Evolutionary conservation across 352 stramenopile genomes (phyloP), one percentile per base, ranked within the genome.

Genomic region (Plasmopara halstedii): DNA sequence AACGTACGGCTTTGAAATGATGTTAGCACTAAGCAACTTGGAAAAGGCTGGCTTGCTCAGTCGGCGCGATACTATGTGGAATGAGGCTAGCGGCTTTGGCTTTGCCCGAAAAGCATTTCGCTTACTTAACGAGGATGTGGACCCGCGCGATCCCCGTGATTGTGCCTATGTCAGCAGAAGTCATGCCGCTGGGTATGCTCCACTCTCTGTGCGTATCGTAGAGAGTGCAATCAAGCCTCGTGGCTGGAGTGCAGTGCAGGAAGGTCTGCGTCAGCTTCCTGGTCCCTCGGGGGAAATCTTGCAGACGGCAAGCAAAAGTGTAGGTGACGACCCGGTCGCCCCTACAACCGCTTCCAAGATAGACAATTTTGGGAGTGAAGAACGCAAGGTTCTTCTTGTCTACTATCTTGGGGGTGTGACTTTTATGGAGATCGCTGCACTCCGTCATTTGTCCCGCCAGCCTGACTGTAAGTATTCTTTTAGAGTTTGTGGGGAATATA

Each of bases 321-420:
- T 64, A 43, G 21, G 52, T 2, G 68, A 85, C 6, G 68, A 77
- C n/a, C 52, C 58, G 0, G 43, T 54, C n/a, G 46, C 64, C 11
- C 46, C 70, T 33, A 47, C 53, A 9, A 48, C 54, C 9, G 43
- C 48, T 34, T 61, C 49, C 13, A 87, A 85, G 61, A 46, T 88
- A 17, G 80, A 92, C 45, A 78, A 53, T 20, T 84, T 88, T 55
- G 79, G 77, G 23, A 72, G 56, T 23, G 77, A 87, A 38, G 73
- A 91, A 46, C 66, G 73, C 44, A 98, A 98, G 62, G 89, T 97
- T 26, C 82, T 98, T 67, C 62, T 98, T 8, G 88, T 99, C 15
- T 96, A 97, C 65, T 98, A 96, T 64, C 50, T 98, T 13, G 95
- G 95, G 32, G 95, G 95, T 21, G 85, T 99, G 11, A 97, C 94